Evolutionary conservation across 1,284 basidiomycete genomes (phyloP), one percentile per base, ranked within the genome.

Genomic region (Heterobasidion occidentale): DNA sequence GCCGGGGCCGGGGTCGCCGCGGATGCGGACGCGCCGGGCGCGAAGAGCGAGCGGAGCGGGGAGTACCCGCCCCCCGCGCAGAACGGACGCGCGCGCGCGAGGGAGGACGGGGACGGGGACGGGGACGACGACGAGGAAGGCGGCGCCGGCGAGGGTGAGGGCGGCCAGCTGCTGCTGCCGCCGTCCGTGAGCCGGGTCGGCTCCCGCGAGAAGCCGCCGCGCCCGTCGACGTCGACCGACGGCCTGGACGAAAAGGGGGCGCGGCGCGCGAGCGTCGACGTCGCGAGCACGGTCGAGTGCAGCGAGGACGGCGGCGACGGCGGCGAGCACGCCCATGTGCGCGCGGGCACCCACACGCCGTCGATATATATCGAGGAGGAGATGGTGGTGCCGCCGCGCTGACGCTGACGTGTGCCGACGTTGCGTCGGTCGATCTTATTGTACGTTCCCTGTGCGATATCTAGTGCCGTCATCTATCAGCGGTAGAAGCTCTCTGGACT

Each of bases 291-390:
- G 27, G 27, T 27, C 27, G 27, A 27, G 27, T 27, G 27, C 27
- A 27, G 27, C 27, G 27, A 27, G 27, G 27, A 27, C 5, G 27
- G 27, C 27, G 5, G 27, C 4, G 27, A 27, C 27, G 4, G 27
- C 27, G 4, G 27, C 27, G 27, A 27, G 27, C 27, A 0, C 4
- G 27, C 27, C 27, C 27, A 27, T 27, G 27, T 27, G 27, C 27
- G 27, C 27, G 27, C 27, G 27, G 27, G 27, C 27, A 27, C 27
- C 27, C 27, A 27, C 27, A 27, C 27, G 27, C 27, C 27, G 27
- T 27, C 27, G 5, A 63, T 68, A n/a, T 54, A 56, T 33, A 68
- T 69, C 20, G 66, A 63, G 56, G 72, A 73, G 59, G 65, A 70
- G 60, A 71, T 73, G 65, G 60, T 65, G 7, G 67, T 72, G 4